Evolutionary conservation across 2,329 filamentous ascomycete species (phyloP).

Genomic region (Dactylellina sp.): DNA sequence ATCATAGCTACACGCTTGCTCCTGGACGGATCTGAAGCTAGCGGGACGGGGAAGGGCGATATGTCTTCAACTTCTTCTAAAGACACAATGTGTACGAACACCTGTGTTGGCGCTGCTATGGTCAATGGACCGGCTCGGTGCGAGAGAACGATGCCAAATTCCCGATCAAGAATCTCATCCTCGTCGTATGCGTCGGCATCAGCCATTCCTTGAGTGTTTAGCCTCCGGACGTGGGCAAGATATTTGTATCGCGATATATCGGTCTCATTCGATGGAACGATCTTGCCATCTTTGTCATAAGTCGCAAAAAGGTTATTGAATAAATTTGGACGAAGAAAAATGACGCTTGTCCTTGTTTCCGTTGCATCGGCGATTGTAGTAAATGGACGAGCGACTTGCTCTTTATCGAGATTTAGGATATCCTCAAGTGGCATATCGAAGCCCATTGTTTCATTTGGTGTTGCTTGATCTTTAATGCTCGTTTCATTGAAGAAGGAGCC

Average conservation of each 20-base stretch:
- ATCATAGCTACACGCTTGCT: slow-evolving; percentile 61
- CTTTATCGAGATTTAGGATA: slow-evolving; percentile 20
- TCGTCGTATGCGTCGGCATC: slow-evolving; percentile 62
- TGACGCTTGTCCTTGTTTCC: slow-evolving; percentile 59
- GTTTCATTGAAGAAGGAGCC: slow-evolving; percentile 46
- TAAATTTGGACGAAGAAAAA: slow-evolving; percentile 61
- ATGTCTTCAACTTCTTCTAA: slow-evolving; percentile 63
- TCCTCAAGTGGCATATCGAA: slow-evolving; percentile 57
- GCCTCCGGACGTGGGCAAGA: slow-evolving; percentile 64
- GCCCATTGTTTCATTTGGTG: slow-evolving; percentile 59
- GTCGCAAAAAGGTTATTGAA: slow-evolving; percentile 61
- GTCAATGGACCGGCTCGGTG: slow-evolving; percentile 62
- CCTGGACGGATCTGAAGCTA: neutral
- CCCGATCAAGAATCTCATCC: slow-evolving; percentile 41
- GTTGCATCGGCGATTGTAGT: slow-evolving; percentile 21
- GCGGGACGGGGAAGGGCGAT: slow-evolving; percentile 48
- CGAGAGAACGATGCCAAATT: slow-evolving; percentile 63
- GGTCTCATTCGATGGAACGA: slow-evolving; percentile 21
- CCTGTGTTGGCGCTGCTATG: slow-evolving; percentile 59
- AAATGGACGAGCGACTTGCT: slow-evolving; percentile 15
- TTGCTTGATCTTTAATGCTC: slow-evolving; percentile 35
- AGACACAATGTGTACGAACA: slow-evolving; percentile 64
- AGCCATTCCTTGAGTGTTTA: slow-evolving; percentile 64
- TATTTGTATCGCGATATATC: slow-evolving; percentile 58
- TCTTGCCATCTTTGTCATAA: slow-evolving; percentile 33